A percentile compares a stretch with the other conserved stretches of the same genome.
These are phyloP conservation scores for Xylaria arbuscula DNA, from an alignment of 2,329 filamentous ascomycete genomes.

Conservation along the genomic window DNA sequence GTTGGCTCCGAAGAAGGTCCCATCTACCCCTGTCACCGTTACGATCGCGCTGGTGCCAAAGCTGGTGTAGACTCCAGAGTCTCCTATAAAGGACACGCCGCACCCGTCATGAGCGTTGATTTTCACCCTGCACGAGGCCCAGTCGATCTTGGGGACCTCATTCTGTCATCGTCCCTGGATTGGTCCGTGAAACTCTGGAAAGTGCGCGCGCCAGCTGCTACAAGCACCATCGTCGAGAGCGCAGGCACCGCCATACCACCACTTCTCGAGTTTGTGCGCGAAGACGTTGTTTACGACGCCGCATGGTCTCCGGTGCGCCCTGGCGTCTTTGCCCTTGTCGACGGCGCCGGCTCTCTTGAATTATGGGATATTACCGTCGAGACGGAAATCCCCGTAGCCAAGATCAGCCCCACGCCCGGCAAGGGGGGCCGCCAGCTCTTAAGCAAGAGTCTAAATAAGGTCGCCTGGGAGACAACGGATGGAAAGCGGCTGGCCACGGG, in stretches of 20 bases:
- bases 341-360: slow-evolving; percentile 91
- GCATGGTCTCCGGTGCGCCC: slow-evolving; percentile 95
- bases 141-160: slow-evolving; percentile 92
- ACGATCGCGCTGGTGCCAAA: slow-evolving; percentile 96
- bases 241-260: slow-evolving; percentile 71
- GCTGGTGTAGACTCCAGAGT: slow-evolving; percentile 92
- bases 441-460: slow-evolving; percentile 89
- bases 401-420: slow-evolving; percentile 75
- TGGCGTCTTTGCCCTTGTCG: slow-evolving; percentile 92
- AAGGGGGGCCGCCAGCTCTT: slow-evolving; percentile 75
- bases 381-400: slow-evolving; percentile 89
- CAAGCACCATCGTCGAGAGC: slow-evolving; percentile 66
- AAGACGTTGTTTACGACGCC: slow-evolving; percentile 97
- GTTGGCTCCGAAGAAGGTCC: slow-evolving; percentile 96
- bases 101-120: slow-evolving; percentile 93
- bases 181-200: slow-evolving; percentile 99
- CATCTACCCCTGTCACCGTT: slow-evolving; percentile 96
- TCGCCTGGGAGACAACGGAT: slow-evolving; percentile 92
- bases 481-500: slow-evolving; percentile 89
- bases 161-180: slow-evolving; percentile 91
- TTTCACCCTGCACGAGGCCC: slow-evolving; percentile 94
- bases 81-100: slow-evolving; percentile 88
- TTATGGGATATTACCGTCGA: slow-evolving; percentile 95
- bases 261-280: slow-evolving; percentile 88
- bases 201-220: slow-evolving; percentile 82